Base-by-base conservation (phyloP, 2,329 filamentous ascomycete species). In the Colletotrichum sp. region DNA sequence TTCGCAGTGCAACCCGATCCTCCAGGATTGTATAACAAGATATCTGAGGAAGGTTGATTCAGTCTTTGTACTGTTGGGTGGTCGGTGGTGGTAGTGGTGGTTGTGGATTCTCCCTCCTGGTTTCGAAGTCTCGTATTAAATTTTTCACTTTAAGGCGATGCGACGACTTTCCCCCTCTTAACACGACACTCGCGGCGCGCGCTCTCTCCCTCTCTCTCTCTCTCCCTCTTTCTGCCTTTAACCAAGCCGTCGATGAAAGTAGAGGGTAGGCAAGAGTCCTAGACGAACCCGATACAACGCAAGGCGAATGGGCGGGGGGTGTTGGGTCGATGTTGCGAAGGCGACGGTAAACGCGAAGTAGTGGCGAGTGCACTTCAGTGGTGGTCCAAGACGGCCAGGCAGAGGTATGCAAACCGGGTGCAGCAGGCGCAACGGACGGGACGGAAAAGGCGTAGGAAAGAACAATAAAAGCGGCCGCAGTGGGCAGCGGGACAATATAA, bases 401-500 rank as follows among this genome's bases (percentile, higher is more conserved):
- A 52, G 21, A 18, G 18, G 39, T 28, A n/a, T 26, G 65, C 44
- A 49, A 21, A 49, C 44, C 39, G 49, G 49, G 52, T 67, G 67
- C 59, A 30, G 74, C 39, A 62, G 64, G 59, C 70, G 70, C 70
- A 39, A 73, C 49, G 39, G 34, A 65, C 59, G 32, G 63, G 52
- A 73, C 59, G 32, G 63, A 62, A 69, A 73, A 69, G 59, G 70
- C 69, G 70, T 49, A 49, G 44, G n/a, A 49, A 44, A 57, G 7
- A 49, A 18, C 3, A 49, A 18, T 24, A 59, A 21, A 34, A 16
- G 59, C 55, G 57, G 69, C 69, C 44, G 64, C 34, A 52, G 69
- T 52, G 74, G 74, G 74, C 49, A 60, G 64, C 59, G 44, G 70
- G 60, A 73, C 70, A 76, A 76, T 76, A 76, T 76, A 76, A 76